Evolutionary conservation across 2,329 filamentous ascomycete species (phyloP), one percentile per base, ranked within the genome.

Genomic region (Aspergillus bombycis): DNA sequence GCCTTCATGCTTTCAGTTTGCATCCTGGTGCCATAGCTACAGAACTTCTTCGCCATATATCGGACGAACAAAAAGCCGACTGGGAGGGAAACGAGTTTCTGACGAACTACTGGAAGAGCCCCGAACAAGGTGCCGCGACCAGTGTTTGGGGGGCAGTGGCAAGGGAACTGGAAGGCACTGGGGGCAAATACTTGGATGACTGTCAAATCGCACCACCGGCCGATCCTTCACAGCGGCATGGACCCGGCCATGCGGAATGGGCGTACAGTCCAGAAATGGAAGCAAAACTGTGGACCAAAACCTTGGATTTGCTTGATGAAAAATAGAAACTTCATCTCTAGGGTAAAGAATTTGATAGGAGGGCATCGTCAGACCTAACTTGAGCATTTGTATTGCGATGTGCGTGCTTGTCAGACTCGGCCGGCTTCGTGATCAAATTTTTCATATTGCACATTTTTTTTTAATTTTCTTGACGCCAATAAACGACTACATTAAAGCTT

Each of bases 1-100:
- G 81, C 3, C 66, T 87, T 0, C 82, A 83, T 62, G 82, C 77
- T 0, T 72, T 75, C n/a, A 77, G 75, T n/a, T 62, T 84, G 7
- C 80, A 84, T 62, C 85, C 84, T 0, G 84, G 85, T 14, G 32
- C 57, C 9, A 61, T 60, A 10, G 62, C 57, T 16, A 53, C 63
- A 11, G 57, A 54, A 9, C 52, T 65, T 19, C 36, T 41, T 8
- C 54, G 54, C 11, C 38, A 62, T 46, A 30, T 58, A 5, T 45
- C 57, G 2, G 46, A 52, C 16, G 57, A 57, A 16, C 50, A 55
- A 23, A 59, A 53, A n/a, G 32, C 38, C 10, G 7, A 57, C 14
- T 28, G 21, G 45, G 21, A 41, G 23, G 38, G 50, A 16, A 9
- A 57, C 10, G 38, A 30, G 8, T 19, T 46, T 46, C 38, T 45